A percentile compares a stretch with the other conserved stretches of the same genome.
phyloP scores from a whole-genome alignment of 495 filamentous ascomycete species.

The Cetradonia linearis region DNA sequence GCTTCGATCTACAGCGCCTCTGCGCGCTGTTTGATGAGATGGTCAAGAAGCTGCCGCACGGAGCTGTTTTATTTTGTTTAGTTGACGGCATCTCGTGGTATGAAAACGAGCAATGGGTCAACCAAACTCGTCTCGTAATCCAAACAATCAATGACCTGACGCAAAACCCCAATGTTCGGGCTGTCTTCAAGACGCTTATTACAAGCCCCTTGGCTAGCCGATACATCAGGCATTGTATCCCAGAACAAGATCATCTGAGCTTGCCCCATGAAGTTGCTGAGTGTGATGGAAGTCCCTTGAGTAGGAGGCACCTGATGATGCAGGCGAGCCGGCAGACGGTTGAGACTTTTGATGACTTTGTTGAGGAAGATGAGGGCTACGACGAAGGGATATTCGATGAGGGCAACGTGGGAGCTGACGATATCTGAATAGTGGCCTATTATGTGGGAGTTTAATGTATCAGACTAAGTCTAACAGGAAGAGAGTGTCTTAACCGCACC shows the following conservation, averaged over 20 bases:
- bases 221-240: background rate
- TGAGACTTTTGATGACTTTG: too few relatives aligned
- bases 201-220: slow-evolving; percentile 8
- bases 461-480: too few relatives aligned
- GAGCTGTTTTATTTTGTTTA: slow-evolving; percentile 7
- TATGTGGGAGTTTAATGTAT: too few relatives aligned
- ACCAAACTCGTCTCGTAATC: background rate
- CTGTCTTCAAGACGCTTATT: background rate
- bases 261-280: background rate
- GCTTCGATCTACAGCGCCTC: background rate
- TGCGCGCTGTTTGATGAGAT: background rate
- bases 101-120: background rate
- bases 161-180: background rate
- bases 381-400: background rate
- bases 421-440: too few relatives aligned
- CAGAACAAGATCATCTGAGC: background rate
- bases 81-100: slow-evolving; percentile 14
- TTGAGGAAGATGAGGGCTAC: background rate
- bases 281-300: background rate
- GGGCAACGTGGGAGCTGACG: background rate
- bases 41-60: slow-evolving; percentile 3
- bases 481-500: too few relatives aligned
- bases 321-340: background rate
- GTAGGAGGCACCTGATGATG: background rate
- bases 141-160: background rate